Evolutionary conservation across 441 rosid species (phyloP).

Genomic region (Corymbia calophylla): DNA sequence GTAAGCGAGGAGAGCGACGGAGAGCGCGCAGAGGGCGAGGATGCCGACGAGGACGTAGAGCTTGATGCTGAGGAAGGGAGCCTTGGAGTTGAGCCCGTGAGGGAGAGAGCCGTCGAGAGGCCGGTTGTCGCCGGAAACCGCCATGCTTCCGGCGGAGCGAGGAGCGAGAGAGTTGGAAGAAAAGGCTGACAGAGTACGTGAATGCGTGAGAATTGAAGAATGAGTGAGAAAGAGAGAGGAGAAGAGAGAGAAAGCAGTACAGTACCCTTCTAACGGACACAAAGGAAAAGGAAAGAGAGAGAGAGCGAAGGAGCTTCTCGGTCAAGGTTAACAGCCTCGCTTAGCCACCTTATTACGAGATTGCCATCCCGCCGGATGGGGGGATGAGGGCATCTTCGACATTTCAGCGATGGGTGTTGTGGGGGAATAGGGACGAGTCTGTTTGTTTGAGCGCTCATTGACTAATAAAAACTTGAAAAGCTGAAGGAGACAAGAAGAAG

Average conservation of each 20-base stretch:
- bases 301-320: neutral
- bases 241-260: neutral
- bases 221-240: neutral
- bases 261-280: neutral
- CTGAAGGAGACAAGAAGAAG: neutral
- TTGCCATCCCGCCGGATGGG: neutral
- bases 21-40: constrained; percentile 21
- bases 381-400: neutral
- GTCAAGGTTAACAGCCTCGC: neutral
- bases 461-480: neutral
- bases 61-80: constrained; percentile 45
- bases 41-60: constrained; percentile 52
- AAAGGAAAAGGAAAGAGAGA: neutral
- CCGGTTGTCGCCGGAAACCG: constrained; percentile 22
- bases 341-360: neutral
- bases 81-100: constrained; percentile 29
- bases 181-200: neutral
- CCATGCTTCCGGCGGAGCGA: constrained; percentile 24
- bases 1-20: constrained; percentile 26
- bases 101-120: constrained; percentile 4
- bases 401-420: neutral
- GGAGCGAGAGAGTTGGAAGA: neutral
- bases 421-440: neutral
- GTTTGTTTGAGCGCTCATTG: neutral
- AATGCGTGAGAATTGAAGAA: constrained; percentile 1